phyloP scores from a whole-genome alignment of 495 filamentous ascomycete species.

The Trichocladium uniseriatum region DNA sequence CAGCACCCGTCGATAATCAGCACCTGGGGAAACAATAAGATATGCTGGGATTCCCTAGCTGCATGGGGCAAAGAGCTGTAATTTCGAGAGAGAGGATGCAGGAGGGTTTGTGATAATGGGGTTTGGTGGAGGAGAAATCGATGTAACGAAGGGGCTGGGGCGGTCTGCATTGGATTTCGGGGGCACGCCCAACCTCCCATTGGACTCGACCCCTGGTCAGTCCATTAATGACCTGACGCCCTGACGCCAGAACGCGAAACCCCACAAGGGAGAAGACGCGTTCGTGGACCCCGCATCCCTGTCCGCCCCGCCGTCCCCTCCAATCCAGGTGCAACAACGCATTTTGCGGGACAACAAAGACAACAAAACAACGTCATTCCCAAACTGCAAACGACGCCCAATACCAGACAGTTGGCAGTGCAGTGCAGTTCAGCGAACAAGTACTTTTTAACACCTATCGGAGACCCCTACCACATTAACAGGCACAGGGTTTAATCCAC shows the following conservation, averaged over 20 bases:
- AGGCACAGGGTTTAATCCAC: background rate
- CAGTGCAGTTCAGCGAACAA: background rate
- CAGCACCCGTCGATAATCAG: background rate
- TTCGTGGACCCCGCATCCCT: conserved; percentile 1
- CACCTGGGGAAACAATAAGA: conserved; percentile 9
- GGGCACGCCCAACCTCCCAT: conserved; percentile 16
- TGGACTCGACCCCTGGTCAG: conserved; percentile 9
- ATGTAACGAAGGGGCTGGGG: conserved; percentile 15
- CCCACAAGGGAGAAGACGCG: conserved; percentile 10
- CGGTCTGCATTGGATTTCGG: conserved; percentile 13
- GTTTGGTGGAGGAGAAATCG: conserved; percentile 7
- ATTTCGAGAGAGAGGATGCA: background rate
- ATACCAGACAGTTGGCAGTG: too few species aligned
- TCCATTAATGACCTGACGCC: conserved; percentile 16
- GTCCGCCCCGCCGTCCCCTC: conserved; percentile 9
- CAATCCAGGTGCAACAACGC: conserved; percentile 16
- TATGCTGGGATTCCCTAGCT: conserved; percentile 7
- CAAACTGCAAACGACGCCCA: background rate
- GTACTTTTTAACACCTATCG: too few species aligned
- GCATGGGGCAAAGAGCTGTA: background rate
- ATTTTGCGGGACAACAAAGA: conserved; percentile 1
- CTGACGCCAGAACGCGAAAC: conserved; percentile 20
- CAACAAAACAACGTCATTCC: conserved; percentile 15
- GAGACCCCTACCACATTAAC: too few species aligned
- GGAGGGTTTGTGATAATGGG: background rate